Evolutionary conservation across 2,329 filamentous ascomycete genomes (phyloP).

Genomic region (Paraphoma sp.): DNA sequence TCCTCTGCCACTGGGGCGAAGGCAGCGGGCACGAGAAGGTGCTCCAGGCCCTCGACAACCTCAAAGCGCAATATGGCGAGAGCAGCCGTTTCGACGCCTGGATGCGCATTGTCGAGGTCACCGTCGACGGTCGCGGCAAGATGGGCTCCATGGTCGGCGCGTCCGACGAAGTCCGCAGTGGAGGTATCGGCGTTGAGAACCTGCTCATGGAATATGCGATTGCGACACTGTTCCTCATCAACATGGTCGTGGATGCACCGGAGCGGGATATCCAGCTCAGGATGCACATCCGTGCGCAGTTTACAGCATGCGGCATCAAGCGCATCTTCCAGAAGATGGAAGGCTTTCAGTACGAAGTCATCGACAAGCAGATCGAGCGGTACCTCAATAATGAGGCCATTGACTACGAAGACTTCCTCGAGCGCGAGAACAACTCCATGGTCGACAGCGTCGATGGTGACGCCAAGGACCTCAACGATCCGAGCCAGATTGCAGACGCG

Average conservation of each 20-base stretch:
- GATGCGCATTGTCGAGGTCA: conserved; percentile 98
- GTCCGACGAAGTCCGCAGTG: conserved; percentile 93
- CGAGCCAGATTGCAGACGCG: conserved; percentile 89
- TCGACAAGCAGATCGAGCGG: conserved; percentile 96
- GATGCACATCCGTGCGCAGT: conserved; percentile 93
- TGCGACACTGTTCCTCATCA: conserved; percentile 91
- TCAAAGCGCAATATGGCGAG: conserved; percentile 86
- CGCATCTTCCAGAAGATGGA: conserved; percentile 97
- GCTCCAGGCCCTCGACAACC: conserved; percentile 87
- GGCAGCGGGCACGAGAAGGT: conserved; percentile 92
- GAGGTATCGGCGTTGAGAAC: conserved; percentile 98
- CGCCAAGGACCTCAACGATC: conserved; percentile 90
- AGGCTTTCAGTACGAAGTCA: conserved; percentile 95
- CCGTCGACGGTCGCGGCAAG: conserved; percentile 94
- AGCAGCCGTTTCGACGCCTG: conserved; percentile 97
- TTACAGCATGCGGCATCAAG: conserved; percentile 94
- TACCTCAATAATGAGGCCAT: conserved; percentile 95
- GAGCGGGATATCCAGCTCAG: conserved; percentile 88
- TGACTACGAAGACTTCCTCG: conserved; percentile 96
- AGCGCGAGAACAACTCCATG: conserved; percentile 87
- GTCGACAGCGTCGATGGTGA: conserved; percentile 87
- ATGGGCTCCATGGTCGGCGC: conserved; percentile 98
- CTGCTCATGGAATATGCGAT: conserved; percentile 98
- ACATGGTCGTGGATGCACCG: conserved; percentile 93
- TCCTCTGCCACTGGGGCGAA: conserved; percentile 92